Conservation (phyloP, 2,329 filamentous ascomycete species). For the Xylaria hypoxylon region DNA sequence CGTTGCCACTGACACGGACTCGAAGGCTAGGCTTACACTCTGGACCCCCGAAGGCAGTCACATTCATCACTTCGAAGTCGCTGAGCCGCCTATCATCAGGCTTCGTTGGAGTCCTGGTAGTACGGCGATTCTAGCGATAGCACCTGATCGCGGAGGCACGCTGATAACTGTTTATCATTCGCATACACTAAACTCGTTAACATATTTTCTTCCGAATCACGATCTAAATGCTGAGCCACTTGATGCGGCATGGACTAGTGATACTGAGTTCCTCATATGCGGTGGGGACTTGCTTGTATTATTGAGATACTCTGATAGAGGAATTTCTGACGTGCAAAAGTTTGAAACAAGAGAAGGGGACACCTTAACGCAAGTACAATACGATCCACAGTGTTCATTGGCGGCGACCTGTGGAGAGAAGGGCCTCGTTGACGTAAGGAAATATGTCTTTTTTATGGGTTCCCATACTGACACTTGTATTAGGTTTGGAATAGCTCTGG, state of each 20-base stretch:
- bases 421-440: conserved; percentile 69
- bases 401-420: conserved; percentile 71
- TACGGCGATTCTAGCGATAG: conserved; percentile 67
- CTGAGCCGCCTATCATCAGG: conserved; percentile 71
- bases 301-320: conserved; percentile 60
- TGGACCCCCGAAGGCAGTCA: conserved; percentile 66
- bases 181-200: conserved; percentile 57
- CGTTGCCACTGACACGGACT: conserved; percentile 67
- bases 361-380: conserved; percentile 66
- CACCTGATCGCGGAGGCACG: conserved; percentile 65
- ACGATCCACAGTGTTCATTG: conserved; percentile 64
- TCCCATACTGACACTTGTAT: conserved; percentile 18
- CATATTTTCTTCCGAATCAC: conserved; percentile 62
- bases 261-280: conserved; percentile 68
- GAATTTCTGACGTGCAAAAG: conserved; percentile 60
- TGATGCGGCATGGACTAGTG: conserved; percentile 70
- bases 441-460: neutral
- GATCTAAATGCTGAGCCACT: conserved; percentile 63
- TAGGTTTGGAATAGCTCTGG: conserved; percentile 68
- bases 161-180: conserved; percentile 67
- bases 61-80: conserved; percentile 65
- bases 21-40: conserved; percentile 65
- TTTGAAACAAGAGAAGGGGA: conserved; percentile 67
- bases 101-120: conserved; percentile 70
- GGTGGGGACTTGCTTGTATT: conserved; percentile 66